phyloP scores from a whole-genome alignment of 768 basidiomycete species.

The Naganishia onofrii region DNA sequence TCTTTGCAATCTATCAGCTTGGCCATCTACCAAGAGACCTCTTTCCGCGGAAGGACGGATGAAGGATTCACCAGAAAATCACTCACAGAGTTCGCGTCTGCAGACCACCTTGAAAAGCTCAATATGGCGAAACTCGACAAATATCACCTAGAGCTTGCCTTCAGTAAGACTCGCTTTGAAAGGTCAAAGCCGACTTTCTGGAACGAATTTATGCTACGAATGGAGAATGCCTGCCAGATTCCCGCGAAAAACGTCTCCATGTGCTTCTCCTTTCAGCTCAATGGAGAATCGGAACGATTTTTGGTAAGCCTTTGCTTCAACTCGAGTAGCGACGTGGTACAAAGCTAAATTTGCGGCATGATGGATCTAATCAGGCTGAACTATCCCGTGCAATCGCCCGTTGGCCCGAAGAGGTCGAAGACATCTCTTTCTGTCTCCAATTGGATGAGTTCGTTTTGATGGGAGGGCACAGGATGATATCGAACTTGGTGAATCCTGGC shows the following conservation, averaged over 20 bases:
- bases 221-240: constrained; percentile 4
- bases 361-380: background rate
- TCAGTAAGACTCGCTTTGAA: background rate
- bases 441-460: background rate
- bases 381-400: background rate
- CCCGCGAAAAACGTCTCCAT: background rate
- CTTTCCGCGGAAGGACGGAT: background rate
- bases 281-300: background rate
- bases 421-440: background rate
- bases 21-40: no score
- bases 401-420: background rate
- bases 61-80: background rate
- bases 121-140: background rate
- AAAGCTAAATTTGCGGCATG: background rate
- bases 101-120: background rate
- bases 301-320: background rate
- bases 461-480: background rate
- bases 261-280: background rate
- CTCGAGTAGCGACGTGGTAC: no score
- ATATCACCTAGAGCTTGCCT: background rate
- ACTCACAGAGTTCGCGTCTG: background rate
- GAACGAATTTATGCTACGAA: background rate
- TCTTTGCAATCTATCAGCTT: background rate
- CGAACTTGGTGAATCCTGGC: background rate
- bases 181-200: background rate